A percentile compares a stretch with the other conserved stretches of the same genome.
These are phyloP conservation scores for Lyophyllum decastes DNA, from an alignment of 768 basidiomycete species.

Conservation along the genomic window DNA sequence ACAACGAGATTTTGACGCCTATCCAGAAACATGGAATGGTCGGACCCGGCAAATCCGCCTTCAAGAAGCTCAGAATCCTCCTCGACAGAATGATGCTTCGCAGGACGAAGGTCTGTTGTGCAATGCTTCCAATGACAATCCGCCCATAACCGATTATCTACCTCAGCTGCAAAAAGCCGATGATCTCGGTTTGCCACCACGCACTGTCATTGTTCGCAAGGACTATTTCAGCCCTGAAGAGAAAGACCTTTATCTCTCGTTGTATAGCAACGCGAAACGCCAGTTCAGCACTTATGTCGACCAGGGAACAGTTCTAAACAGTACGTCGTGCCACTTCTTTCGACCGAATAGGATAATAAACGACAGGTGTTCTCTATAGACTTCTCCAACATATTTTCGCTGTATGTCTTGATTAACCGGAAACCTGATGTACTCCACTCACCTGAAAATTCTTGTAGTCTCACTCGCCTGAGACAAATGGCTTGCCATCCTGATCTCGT, in stretches of 20 bases:
- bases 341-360: not conserved
- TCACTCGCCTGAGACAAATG: slow-evolving; percentile 96
- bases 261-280: slow-evolving; percentile 92
- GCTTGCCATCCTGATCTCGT: slow-evolving; percentile 95
- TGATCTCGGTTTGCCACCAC: slow-evolving; percentile 92
- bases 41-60: slow-evolving; percentile 78
- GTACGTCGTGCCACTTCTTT: slow-evolving; percentile 45
- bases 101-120: slow-evolving; percentile 67
- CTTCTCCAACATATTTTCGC: slow-evolving; percentile 87
- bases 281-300: slow-evolving; percentile 91
- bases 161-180: slow-evolving; percentile 88
- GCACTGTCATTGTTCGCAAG: slow-evolving; percentile 83
- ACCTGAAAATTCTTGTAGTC: slow-evolving; percentile 40
- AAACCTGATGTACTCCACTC: not conserved
- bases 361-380: slow-evolving; percentile 40
- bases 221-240: slow-evolving; percentile 98
- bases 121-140: not conserved
- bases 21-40: slow-evolving; percentile 89
- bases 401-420: slow-evolving; percentile 45
- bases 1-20: slow-evolving; percentile 93
- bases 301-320: slow-evolving; percentile 89
- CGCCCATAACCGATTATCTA: not conserved
- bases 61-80: slow-evolving; percentile 89
- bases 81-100: slow-evolving; percentile 96
- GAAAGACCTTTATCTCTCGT: slow-evolving; percentile 88